These are phyloP conservation scores for Hebeloma cylindrosporum DNA, from an alignment of 768 basidiomycete genomes.

Conservation along the genomic window DNA sequence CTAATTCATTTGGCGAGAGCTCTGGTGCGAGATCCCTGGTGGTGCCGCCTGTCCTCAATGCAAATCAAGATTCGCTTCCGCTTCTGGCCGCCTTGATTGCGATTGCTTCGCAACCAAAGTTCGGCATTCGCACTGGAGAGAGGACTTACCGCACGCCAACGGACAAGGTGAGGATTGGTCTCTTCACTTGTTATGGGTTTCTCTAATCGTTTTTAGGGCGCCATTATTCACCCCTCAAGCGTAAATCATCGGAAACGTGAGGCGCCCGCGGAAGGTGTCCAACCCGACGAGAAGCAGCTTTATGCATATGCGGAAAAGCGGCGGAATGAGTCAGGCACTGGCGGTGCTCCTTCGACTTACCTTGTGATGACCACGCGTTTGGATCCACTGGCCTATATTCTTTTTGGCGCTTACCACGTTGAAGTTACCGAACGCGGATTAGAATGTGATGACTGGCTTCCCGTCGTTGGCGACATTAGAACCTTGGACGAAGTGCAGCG, in stretches of 20 bases:
- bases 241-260: conserved; percentile 73
- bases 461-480: conserved; percentile 71
- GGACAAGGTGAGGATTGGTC: conserved; percentile 65
- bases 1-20: conserved; percentile 20
- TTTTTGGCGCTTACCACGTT: conserved; percentile 86
- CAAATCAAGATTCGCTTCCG: conserved; percentile 71
- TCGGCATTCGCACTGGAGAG: conserved; percentile 74
- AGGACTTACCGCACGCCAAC: conserved; percentile 69
- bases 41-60: conserved; percentile 69
- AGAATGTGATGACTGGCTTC: conserved; percentile 90
- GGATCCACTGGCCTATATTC: conserved; percentile 85
- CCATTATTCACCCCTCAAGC: conserved; percentile 82
- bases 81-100: conserved; percentile 82
- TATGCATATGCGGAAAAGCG: conserved; percentile 85
- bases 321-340: conserved; percentile 59
- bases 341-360: conserved; percentile 56
- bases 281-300: conserved; percentile 64
- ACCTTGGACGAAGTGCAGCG: conserved; percentile 81
- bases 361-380: conserved; percentile 81
- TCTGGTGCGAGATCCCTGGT: conserved; percentile 28
- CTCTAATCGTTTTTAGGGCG: conserved; percentile 43
- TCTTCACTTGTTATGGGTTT: not conserved
- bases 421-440: conserved; percentile 69
- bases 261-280: conserved; percentile 25
- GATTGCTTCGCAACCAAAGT: conserved; percentile 86